Percentiles rank a stretch among this genome's conserved stretches.
These are phyloP conservation scores for Colletotrichum sp. DNA, from an alignment of 2,329 filamentous ascomycete genomes.

Conservation along the genomic window DNA sequence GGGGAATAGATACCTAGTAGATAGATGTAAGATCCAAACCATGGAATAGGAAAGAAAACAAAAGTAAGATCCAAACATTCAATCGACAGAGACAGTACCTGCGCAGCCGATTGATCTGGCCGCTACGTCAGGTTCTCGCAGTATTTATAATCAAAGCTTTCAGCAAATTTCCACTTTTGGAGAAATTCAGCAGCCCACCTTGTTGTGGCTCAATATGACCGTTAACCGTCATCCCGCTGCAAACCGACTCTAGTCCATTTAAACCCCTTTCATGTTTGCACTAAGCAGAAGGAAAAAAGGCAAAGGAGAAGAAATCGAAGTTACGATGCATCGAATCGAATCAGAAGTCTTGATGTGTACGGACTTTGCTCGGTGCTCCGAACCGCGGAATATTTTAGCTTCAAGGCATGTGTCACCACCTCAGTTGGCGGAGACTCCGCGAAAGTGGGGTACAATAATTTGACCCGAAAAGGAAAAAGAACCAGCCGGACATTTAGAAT, in stretches of 20 bases:
- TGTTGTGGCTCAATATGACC: background rate
- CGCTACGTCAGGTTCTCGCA: background rate
- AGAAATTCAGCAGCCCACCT: background rate
- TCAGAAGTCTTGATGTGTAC: background rate
- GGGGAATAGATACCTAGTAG: background rate
- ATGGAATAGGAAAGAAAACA: too few relatives aligned
- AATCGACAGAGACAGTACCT: background rate
- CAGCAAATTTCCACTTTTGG: background rate
- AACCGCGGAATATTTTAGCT: background rate
- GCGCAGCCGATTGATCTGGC: rapidly evolving
- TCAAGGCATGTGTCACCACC: background rate
- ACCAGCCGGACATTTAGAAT: background rate
- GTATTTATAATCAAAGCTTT: background rate
- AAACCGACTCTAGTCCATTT: background rate
- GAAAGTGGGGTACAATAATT: background rate
- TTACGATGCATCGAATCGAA: background rate
- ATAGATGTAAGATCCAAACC: background rate
- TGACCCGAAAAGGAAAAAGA: background rate
- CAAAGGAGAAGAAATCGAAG: rapidly evolving
- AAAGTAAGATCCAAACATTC: background rate
- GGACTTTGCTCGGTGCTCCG: background rate
- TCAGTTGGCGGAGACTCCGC: background rate
- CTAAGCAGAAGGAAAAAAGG: background rate
- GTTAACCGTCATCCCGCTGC: background rate
- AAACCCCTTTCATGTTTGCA: background rate